Percentiles rank a stretch among this genome's conserved stretches.
Conservation (phyloP, 192 early-diverging fungal species). For the Helicostylum pulchrum region DNA sequence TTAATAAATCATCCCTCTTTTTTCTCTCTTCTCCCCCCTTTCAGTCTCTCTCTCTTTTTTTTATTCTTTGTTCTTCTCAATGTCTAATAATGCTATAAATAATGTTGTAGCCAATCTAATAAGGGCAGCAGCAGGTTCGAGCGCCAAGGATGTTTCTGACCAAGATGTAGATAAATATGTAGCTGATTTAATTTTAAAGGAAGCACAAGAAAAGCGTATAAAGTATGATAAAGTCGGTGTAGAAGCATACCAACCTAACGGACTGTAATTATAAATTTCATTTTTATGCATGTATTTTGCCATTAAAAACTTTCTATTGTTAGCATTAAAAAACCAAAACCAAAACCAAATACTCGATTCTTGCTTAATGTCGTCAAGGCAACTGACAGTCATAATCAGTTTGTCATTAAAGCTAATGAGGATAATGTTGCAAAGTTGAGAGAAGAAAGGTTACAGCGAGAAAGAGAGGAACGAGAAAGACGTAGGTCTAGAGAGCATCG, state of each 20-base stretch:
- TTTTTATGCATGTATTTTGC: background rate
- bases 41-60: too few relatives aligned
- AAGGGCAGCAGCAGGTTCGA: constrained; percentile 45
- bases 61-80: background rate
- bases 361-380: constrained; percentile 52
- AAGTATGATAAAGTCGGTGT: constrained; percentile 40
- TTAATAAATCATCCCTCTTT: too few relatives aligned
- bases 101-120: constrained; percentile 40
- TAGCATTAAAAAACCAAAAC: background rate
- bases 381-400: constrained; percentile 53
- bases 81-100: background rate
- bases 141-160: constrained; percentile 32
- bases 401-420: constrained; percentile 45
- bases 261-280: background rate
- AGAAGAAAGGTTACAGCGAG: constrained; percentile 8
- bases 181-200: constrained; percentile 49
- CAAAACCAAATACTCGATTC: constrained; percentile 59
- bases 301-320: background rate
- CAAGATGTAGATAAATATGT: constrained; percentile 57
- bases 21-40: background rate
- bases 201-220: constrained; percentile 38
- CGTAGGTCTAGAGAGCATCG: background rate
- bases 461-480: constrained; percentile 2
- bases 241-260: constrained; percentile 35
- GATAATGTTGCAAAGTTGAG: constrained; percentile 38